phyloP scores from a whole-genome alignment of 495 filamentous ascomycete species.

The Penicillium manginii region DNA sequence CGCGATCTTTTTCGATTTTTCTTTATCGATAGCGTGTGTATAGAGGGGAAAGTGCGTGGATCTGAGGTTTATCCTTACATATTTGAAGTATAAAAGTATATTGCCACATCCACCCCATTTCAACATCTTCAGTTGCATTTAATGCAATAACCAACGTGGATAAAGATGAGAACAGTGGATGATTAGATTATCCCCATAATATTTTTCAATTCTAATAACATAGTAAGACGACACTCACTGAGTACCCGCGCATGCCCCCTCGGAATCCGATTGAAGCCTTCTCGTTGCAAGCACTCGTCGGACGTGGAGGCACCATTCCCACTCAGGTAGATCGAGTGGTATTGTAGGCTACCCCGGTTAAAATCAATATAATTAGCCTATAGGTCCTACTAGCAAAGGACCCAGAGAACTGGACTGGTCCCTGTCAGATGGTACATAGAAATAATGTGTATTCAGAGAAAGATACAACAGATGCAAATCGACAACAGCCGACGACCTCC shows the following conservation, averaged over 20 bases:
- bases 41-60: slow-evolving; percentile 24
- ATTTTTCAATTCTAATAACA: no score
- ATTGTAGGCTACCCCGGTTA: slow-evolving; percentile 10
- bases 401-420: background rate
- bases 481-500: slow-evolving; percentile 19
- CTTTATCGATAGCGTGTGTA: slow-evolving; percentile 38
- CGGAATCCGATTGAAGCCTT: no score
- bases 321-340: no score
- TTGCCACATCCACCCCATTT: slow-evolving; percentile 18
- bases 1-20: slow-evolving; percentile 39
- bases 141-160: no score
- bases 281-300: no score
- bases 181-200: no score
- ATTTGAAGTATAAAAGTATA: background rate
- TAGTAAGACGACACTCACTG: no score
- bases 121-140: background rate
- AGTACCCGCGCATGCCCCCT: slow-evolving; percentile 24
- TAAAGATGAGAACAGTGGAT: no score
- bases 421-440: background rate
- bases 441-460: slow-evolving; percentile 10
- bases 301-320: no score
- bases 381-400: background rate
- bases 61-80: background rate
- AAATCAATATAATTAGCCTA: slow-evolving; percentile 12
- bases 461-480: slow-evolving; percentile 25